These are phyloP conservation scores for Debaryomyces fabryi DNA, from an alignment of 1,139 yeast genomes.

Conservation along the genomic window DNA sequence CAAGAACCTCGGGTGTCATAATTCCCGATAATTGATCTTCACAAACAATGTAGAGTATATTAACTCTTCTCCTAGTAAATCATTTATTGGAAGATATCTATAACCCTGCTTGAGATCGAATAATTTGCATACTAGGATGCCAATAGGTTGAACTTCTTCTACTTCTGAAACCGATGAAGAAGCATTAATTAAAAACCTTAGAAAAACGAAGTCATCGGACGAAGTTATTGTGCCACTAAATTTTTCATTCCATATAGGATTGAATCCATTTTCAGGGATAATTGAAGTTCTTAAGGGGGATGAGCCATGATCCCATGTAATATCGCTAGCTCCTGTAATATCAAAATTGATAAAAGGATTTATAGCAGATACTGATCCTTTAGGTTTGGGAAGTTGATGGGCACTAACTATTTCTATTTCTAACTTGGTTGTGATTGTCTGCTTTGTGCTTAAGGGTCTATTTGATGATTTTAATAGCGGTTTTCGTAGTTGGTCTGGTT, in stretches of 20 bases:
- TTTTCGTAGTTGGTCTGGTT: conserved; percentile 55
- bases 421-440: conserved; percentile 16
- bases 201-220: conserved; percentile 36
- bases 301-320: conserved; percentile 26
- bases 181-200: conserved; percentile 35
- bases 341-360: conserved; percentile 66
- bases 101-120: conserved; percentile 70
- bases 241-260: conserved; percentile 75
- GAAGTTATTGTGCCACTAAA: conserved; percentile 49
- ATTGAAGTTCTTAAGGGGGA: conserved; percentile 33
- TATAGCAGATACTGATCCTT: conserved; percentile 40
- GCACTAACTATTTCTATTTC: conserved; percentile 70
- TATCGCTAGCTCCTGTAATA: conserved; percentile 44
- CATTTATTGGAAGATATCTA: conserved; percentile 76
- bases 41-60: conserved; percentile 79
- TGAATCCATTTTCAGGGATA: conserved; percentile 71
- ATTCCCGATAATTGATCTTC: conserved; percentile 36
- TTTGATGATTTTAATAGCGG: conserved; percentile 34
- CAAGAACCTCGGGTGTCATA: neutral
- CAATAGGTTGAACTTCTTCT: conserved; percentile 48
- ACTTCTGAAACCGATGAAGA: conserved; percentile 21
- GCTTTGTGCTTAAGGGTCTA: conserved; percentile 13
- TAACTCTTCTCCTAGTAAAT: conserved; percentile 77
- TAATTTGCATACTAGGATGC: conserved; percentile 58
- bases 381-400: conserved; percentile 78